These are phyloP conservation scores for Sporopachydermia quercuum DNA, from an alignment of 805 yeast genomes.

Conservation along the genomic window DNA sequence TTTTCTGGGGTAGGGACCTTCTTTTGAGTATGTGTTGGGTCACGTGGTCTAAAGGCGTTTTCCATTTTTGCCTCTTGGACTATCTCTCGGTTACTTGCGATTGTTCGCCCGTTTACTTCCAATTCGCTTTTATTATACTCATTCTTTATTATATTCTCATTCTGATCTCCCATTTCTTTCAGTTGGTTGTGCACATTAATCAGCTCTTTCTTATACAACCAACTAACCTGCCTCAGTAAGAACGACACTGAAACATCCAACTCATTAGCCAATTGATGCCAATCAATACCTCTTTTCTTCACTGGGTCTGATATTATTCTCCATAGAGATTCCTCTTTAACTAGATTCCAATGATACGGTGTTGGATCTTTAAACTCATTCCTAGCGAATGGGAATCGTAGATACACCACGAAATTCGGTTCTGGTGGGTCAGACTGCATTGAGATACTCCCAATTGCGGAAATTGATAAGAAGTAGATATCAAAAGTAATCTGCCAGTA, in stretches of 20 bases:
- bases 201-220: slow-evolving; percentile 26
- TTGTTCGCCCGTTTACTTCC: too few species aligned
- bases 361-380: slow-evolving; percentile 27
- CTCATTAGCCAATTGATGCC: slow-evolving; percentile 19
- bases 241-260: slow-evolving; percentile 22
- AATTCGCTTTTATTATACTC: too few species aligned
- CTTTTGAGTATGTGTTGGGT: too few species aligned
- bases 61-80: too few species aligned
- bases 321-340: slow-evolving; percentile 21
- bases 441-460: not conserved
- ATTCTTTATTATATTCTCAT: too few species aligned
- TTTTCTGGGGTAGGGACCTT: too few species aligned
- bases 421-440: not conserved
- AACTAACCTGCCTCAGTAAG: slow-evolving; percentile 25
- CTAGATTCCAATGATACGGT: slow-evolving; percentile 17
- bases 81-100: too few species aligned
- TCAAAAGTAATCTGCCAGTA: too few species aligned
- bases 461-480: too few species aligned
- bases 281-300: slow-evolving; percentile 18
- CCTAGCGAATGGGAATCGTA: slow-evolving; percentile 28
- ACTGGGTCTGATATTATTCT: slow-evolving; percentile 18
- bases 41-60: too few species aligned
- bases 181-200: slow-evolving; percentile 19
- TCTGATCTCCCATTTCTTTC: slow-evolving; percentile 8
- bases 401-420: slow-evolving; percentile 24